Percentiles rank a stretch among this genome's conserved stretches.
Conservation (phyloP, 371 early-diverging fungal genomes). For the Mycotypha africana region DNA sequence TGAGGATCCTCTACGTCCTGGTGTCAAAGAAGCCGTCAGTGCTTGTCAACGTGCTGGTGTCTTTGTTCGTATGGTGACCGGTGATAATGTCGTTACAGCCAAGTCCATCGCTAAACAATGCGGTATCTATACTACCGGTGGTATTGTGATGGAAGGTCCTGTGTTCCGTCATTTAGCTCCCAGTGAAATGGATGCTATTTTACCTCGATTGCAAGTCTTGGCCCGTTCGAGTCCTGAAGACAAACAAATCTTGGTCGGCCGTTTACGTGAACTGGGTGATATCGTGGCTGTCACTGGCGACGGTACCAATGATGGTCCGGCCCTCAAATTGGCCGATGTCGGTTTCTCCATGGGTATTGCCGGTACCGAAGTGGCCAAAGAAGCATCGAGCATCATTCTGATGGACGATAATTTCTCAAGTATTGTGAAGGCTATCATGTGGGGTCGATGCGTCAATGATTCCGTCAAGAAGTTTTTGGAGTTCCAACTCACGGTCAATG, state of each 20-base stretch:
- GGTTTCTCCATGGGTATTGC: slow-evolving; percentile 77
- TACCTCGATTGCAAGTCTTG: slow-evolving; percentile 64
- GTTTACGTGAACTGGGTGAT: slow-evolving; percentile 55
- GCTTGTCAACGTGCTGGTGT: slow-evolving; percentile 70
- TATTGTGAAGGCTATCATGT: slow-evolving; percentile 66
- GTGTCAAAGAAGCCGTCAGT: slow-evolving; percentile 60
- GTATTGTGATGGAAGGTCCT: slow-evolving; percentile 64
- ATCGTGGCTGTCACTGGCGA: slow-evolving; percentile 79
- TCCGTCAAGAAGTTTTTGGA: slow-evolving; percentile 72
- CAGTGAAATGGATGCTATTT: slow-evolving; percentile 49
- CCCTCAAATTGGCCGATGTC: slow-evolving; percentile 70
- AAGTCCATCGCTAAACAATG: slow-evolving; percentile 63
- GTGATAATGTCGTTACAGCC: slow-evolving; percentile 70
- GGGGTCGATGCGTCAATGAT: slow-evolving; percentile 74
- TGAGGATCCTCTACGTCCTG: slow-evolving; percentile 66
- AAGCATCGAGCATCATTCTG: slow-evolving; percentile 68
- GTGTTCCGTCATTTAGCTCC: slow-evolving; percentile 51
- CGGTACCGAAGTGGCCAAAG: slow-evolving; percentile 75
- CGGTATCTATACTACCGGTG: slow-evolving; percentile 56
- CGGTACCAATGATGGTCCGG: slow-evolving; percentile 70
- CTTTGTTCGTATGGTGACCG: slow-evolving; percentile 77
- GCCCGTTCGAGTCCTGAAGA: slow-evolving; percentile 70
- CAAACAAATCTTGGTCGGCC: slow-evolving; percentile 59
- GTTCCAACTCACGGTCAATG: slow-evolving; percentile 71
- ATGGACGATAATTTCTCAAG: slow-evolving; percentile 74